Evolutionary conservation across 2,329 filamentous ascomycete genomes (phyloP), one percentile per base, ranked within the genome.

Genomic region (Pyricularia grisea): DNA sequence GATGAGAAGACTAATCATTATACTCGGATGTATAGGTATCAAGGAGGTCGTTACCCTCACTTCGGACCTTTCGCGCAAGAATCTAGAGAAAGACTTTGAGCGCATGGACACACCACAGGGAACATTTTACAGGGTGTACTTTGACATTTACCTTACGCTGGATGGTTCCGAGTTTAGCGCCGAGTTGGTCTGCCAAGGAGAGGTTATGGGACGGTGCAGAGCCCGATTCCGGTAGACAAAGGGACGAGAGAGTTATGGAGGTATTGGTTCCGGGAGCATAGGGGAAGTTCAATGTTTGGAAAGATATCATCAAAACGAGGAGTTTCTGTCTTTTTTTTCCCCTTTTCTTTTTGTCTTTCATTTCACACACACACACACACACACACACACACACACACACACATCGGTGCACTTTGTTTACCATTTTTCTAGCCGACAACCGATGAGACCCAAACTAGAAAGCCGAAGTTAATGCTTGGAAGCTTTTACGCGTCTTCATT

Each of bases 1-100:
- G 65, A 42, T n/a, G 5, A 6, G 60, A 63, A 4, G 23, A 14
- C 36, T 31, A 66, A 31, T 12, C 14, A 27, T n/a, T 67, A 2
- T n/a, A n/a, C 31, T 50, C 27, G 14, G 10, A 11, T 25, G 20
- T 31, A 73, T 73, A 97, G 94, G 94, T 74, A 98, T 98, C 87
- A 98, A 98, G 87, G 95, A 98, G 81, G 93, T 98, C 69, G 95
- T 98, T 72, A 99, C 95, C 1, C 89, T 99, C 67, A 98, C 95
- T 1, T 98, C 94, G 1, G 95, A 99, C 78, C 85, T 99, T 69
- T 97, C 94, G 66, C 91, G 94, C 75, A 99, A 98, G 86, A 98
- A 98, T 78, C 89, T 99, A 14, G 95, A 99, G 80, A 98, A 97
- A 81, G 95, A 99, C 79, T 99, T 99, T 76, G 95, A 99, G 82